Base-by-base conservation (phyloP, 345 rosid species). In the Bretschneidera sinensis region DNA sequence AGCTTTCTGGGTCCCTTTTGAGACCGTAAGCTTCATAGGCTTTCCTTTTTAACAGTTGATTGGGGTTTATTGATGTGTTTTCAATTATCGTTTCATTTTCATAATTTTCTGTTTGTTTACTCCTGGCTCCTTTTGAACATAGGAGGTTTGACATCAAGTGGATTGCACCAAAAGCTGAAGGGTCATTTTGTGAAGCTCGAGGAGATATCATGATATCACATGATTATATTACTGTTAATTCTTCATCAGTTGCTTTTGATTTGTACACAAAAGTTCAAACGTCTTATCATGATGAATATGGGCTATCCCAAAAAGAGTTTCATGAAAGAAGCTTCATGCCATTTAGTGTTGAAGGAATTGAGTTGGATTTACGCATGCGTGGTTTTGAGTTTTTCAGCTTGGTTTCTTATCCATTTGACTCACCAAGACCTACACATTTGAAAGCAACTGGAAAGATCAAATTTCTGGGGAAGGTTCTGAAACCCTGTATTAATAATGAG, bases 61-160 rank as follows among this genome's bases (percentile, higher is more conserved):
- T 39, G 16, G 16, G 10, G 45, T 4, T 39, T 39, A 4, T 4
- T 39, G 16, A 1, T 39, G 45, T 39, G 15, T 39, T n/a, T n/a
- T n/a, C 45, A 39, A 4, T 28, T 2, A 28, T 28, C 8, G 4
- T 39, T 39, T 39, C 45, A 28, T 3, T 28, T 28, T 28, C 33
- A 28, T 2, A 28, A 28, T 28, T 8, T 28, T 8, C 5, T 39
- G 45, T 39, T 39, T 39, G 4, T 5, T 39, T 13, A 13, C 10
- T 9, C 8, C 3, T 28, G 45, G 16, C 11, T 39, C 2, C 11
- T 66, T 73, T 69, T 76, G 69, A 58, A 39, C 59, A 49, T 68
- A 92, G 98, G 92, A 89, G 97, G 81, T 92, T 92, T 77, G 97
- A 89, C 68, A 81, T 89, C 72, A 92, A 85, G 73, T 92, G 96